Evolutionary conservation across 176 grass and related monocot genomes (phyloP).

Genomic region (Tillandsia fasciculata): DNA sequence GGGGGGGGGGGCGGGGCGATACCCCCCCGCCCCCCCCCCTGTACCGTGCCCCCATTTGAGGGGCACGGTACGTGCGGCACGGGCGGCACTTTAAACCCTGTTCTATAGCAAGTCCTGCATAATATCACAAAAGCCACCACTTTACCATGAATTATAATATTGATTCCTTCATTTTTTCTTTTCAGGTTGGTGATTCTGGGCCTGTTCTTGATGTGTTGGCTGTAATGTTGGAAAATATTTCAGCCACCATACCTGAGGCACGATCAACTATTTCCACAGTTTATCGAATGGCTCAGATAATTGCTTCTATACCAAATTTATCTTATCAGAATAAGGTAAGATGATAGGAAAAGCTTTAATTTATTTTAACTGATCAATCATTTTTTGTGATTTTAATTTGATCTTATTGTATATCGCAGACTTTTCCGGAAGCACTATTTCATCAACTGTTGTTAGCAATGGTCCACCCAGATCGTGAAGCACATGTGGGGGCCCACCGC

Average conservation of each 20-base stretch:
- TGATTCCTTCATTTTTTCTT: constrained; percentile 18
- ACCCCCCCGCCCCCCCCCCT: too few species aligned
- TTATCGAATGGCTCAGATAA: constrained; percentile 83
- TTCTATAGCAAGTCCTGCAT: too few species aligned
- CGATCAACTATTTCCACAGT: constrained; percentile 64
- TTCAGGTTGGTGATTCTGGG: constrained; percentile 85
- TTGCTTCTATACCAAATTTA: constrained; percentile 73
- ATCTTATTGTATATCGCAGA: constrained; percentile 30
- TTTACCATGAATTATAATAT: background rate
- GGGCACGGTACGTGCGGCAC: too few species aligned
- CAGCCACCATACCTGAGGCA: constrained; percentile 43
- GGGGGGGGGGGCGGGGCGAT: too few species aligned
- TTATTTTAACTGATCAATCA: background rate
- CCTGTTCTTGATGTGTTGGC: constrained; percentile 89
- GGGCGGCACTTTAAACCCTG: too few species aligned
- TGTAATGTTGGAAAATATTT: constrained; percentile 78
- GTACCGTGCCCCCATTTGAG: too few species aligned
- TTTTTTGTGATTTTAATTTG: background rate
- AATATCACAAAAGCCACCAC: too few species aligned
- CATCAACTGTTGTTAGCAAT: constrained; percentile 84
- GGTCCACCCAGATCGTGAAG: constrained; percentile 80
- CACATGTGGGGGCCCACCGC: constrained; percentile 64
- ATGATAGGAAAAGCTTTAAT: constrained; percentile 8
- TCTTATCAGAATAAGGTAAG: constrained; percentile 71
- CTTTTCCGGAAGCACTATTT: constrained; percentile 89